Evolutionary conservation across 129 eudicot genomes (phyloP).

Genomic region (Pittosporum tobira): DNA sequence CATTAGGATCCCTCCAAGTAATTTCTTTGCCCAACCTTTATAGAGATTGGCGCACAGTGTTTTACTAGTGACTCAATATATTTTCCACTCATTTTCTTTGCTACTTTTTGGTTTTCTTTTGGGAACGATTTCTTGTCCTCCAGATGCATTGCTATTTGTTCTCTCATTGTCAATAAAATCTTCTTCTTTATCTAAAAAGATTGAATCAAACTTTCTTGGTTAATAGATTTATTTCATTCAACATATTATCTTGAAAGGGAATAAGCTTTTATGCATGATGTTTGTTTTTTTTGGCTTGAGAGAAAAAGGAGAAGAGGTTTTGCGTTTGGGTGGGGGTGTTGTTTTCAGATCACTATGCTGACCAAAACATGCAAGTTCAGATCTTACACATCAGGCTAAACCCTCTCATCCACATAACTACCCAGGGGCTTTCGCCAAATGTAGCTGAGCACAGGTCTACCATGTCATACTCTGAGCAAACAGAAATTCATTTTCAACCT

Average conservation of each 20-base stretch:
- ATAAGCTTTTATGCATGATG: too few relatives aligned
- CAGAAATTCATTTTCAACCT: background rate
- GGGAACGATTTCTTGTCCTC: background rate
- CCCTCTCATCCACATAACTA: background rate
- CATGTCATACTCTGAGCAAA: background rate
- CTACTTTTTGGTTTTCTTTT: too few relatives aligned
- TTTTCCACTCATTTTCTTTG: too few relatives aligned
- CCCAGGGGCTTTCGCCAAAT: background rate
- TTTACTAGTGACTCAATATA: too few relatives aligned
- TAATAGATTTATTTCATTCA: background rate
- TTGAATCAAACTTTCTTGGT: background rate
- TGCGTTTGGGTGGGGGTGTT: too few relatives aligned
- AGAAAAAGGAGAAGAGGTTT: too few relatives aligned
- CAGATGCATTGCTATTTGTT: background rate
- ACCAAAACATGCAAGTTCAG: background rate
- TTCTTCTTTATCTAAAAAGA: too few relatives aligned
- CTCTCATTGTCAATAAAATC: too few relatives aligned
- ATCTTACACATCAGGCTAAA: background rate
- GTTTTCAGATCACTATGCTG: background rate
- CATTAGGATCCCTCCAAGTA: too few relatives aligned
- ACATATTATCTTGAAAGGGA: background rate
- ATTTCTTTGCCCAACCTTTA: too few relatives aligned
- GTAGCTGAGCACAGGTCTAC: background rate
- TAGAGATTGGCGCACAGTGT: too few relatives aligned
- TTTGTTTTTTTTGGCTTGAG: too few relatives aligned